Evolutionary conservation across 352 stramenopile genomes (phyloP).

Genomic region (Phytophthora pluvialis): DNA sequence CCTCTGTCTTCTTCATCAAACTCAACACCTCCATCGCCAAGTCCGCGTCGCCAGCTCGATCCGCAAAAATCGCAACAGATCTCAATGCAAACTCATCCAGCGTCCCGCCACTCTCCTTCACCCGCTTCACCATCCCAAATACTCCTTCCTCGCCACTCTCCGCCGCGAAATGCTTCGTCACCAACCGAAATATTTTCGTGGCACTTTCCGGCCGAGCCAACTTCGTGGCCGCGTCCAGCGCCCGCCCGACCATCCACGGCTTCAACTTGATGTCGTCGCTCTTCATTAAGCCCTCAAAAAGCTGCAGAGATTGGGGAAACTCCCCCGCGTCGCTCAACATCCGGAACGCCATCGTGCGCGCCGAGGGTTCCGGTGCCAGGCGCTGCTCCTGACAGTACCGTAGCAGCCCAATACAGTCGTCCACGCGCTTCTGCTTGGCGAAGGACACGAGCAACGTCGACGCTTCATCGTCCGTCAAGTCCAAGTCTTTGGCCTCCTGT

Average conservation of each 20-base stretch:
- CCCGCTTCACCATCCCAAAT: background rate
- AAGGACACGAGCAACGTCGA: background rate
- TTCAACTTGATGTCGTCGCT: conserved; percentile 9
- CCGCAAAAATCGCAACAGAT: background rate
- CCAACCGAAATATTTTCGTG: background rate
- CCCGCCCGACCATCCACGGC: conserved; percentile 19
- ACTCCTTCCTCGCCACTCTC: background rate
- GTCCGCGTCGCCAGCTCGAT: background rate
- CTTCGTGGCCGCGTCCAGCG: conserved; percentile 12
- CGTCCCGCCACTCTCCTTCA: background rate
- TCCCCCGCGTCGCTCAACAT: background rate
- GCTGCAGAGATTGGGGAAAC: background rate
- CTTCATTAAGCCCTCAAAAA: background rate
- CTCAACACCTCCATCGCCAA: background rate
- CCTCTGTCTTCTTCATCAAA: background rate
- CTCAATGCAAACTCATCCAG: background rate
- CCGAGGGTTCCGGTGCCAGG: background rate
- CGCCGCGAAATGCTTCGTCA: background rate
- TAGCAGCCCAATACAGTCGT: background rate
- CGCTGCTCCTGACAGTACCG: background rate
- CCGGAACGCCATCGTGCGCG: background rate
- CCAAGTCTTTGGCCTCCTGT: background rate
- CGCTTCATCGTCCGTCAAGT: background rate
- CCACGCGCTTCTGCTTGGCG: background rate
- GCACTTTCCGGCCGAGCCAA: conserved; percentile 1